Evolutionary conservation across 2,329 filamentous ascomycete species (phyloP), one percentile per base, ranked within the genome.

Genomic region (Aspergillus sp.): DNA sequence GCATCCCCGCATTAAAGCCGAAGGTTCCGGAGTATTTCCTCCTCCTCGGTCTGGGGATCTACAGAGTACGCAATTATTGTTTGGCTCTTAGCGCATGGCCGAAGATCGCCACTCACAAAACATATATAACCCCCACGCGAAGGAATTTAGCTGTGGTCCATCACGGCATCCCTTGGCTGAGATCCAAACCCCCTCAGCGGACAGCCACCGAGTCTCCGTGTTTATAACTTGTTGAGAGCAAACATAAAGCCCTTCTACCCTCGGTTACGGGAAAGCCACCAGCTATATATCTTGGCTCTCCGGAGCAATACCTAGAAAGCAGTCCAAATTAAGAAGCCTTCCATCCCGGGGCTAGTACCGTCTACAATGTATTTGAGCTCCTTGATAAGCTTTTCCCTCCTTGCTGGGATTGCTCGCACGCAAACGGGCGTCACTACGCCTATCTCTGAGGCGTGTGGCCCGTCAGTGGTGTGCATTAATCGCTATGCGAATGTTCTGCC

Each of bases 401-500:
- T 61, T 24, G 51, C 49, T 35, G 51, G 49, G 17, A 14, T 54
- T 20, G 53, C 51, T 24, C 45, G 44, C 38, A 60, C 62, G 8
- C 67, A 69, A 49, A 58, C 56, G 1, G 65, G 68, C 17, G 57
- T 63, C 22, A 61, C 58, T n/a, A 47, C 46, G 16, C 67, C 68
- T 4, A 54, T 71, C 20, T 65, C 63, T n/a, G 57, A 67, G 50
- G 24, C 54, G 6, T 70, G 68, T 52, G 62, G 60, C 22, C 56
- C 55, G 17, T 66, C 64, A 43, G 61, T 73, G 17, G 65, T 72
- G 40, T 75, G 71, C 52, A 57, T 75, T 42, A 69, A 74, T 38
- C 65, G 64, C 52, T 74, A 74, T 63, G 72, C 55, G 9, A 60
- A 59, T 57, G 55, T 60, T 8, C 50, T 60, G 14, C 52, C 58